Evolutionary conservation across 306 rosid genomes (phyloP), one percentile per base, ranked within the genome.

Genomic region (Mimosa bimucronata): DNA sequence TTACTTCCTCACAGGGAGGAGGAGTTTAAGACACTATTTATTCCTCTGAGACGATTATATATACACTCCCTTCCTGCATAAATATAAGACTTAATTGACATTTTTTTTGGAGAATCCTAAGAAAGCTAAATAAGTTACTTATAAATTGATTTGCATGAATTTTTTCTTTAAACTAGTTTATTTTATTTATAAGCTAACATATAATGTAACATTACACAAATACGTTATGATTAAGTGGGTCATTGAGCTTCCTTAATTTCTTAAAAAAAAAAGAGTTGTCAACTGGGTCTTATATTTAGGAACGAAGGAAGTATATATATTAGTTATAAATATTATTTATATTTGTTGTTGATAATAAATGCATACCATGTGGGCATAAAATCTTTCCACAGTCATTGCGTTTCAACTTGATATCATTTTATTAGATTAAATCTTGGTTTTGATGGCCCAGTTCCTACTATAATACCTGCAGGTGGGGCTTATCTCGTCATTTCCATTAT

Each of bases 401-500:
- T 71, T 81, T 80, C 77, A 57, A 21, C 44, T 2, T 30, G 66
- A 13, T 6, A 19, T 60, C 29, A 72, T 30, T 84, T 82, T n/a
- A 69, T 44, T 52, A 82, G 29, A 45, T 72, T 34, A 71, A 61
- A 40, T 5, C 7, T 13, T 6, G 38, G 38, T 58, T 66, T 21
- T 44, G 64, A 30, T 40, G 60, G 66, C 53, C 66, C 76, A 62
- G 66, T 77, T 77, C 73, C 38, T n/a, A 62, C 62, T 80, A 37
- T 77, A 81, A 84, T 83, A 66, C 78, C 21, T 86, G 83, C 88
- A 93, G 99, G 99, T 95, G 99, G 99, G 97, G 99, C 74, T 90
- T 92, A 77, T 70, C 99, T 67, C 94, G 99, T 50, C 99, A 95
- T 86, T 95, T 93, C 85, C 99, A 95, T 79, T 95, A 95, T 80